A percentile compares a stretch with the other conserved stretches of the same genome.
Conservation (phyloP, 2,329 filamentous ascomycete species). For the Diaporthe caulivora region DNA sequence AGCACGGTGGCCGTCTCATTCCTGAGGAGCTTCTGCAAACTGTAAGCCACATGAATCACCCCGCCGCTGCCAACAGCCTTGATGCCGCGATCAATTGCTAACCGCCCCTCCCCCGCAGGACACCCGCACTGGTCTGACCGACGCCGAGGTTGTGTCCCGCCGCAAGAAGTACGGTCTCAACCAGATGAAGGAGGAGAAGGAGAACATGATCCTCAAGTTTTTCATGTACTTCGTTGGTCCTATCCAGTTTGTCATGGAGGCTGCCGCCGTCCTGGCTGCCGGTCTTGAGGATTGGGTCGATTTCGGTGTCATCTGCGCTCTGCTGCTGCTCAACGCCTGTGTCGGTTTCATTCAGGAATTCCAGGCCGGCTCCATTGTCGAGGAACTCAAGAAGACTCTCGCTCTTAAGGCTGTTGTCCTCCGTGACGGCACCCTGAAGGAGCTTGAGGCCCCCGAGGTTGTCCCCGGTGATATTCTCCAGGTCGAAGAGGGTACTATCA, state of each 20-base stretch:
- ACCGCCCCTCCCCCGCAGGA: constrained; percentile 30
- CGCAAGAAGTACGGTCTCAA: constrained; percentile 85
- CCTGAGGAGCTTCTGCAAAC: constrained; percentile 85
- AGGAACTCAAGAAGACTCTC: constrained; percentile 90
- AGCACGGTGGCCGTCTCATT: constrained; percentile 69
- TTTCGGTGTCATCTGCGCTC: constrained; percentile 89
- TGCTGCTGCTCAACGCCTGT: constrained; percentile 84
- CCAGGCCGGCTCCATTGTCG: constrained; percentile 90
- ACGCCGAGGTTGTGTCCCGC: constrained; percentile 72
- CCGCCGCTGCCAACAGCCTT: not conserved
- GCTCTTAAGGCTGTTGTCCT: constrained; percentile 89
- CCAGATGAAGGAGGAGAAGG: constrained; percentile 92
- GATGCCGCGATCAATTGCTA: constrained; percentile 7
- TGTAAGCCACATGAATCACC: constrained; percentile 45
- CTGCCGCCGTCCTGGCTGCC: constrained; percentile 66
- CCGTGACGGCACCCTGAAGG: constrained; percentile 81
- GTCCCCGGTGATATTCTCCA: constrained; percentile 92
- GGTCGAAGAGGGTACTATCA: constrained; percentile 92
- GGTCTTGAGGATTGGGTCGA: constrained; percentile 92
- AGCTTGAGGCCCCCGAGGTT: constrained; percentile 85
- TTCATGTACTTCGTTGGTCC: constrained; percentile 86
- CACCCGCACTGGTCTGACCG: constrained; percentile 68
- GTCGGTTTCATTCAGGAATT: constrained; percentile 93
- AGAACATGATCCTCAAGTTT: constrained; percentile 88
- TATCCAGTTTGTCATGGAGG: constrained; percentile 91